Conservation (phyloP, 106 monocot species). For the Dendrobium chrysotoxum region DNA sequence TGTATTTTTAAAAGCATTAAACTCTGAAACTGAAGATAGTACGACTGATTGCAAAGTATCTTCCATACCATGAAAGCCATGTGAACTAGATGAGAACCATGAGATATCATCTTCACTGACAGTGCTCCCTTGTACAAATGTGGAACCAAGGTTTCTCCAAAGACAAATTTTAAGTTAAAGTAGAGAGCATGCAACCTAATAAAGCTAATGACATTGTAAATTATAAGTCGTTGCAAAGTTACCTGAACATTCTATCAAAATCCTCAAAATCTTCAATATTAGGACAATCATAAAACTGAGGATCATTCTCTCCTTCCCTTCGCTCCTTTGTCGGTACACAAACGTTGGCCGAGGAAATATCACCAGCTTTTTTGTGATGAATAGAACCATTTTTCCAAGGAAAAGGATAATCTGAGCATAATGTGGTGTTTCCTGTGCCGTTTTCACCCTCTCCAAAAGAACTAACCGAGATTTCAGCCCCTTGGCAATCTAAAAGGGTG, state of each 20-base stretch:
- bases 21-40: slow-evolving; percentile 15
- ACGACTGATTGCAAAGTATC: slow-evolving; percentile 19
- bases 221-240: not conserved
- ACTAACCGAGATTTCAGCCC: slow-evolving; percentile 8
- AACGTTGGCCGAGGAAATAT: slow-evolving; percentile 13
- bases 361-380: slow-evolving; percentile 17
- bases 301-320: slow-evolving; percentile 23
- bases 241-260: slow-evolving; percentile 52
- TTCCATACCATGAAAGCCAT: slow-evolving; percentile 23
- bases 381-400: slow-evolving; percentile 2
- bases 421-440: not conserved
- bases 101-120: slow-evolving; percentile 25
- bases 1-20: slow-evolving; percentile 15
- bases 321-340: not conserved
- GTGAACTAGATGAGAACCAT: slow-evolving; percentile 31
- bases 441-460: slow-evolving; percentile 1
- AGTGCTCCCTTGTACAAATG: slow-evolving; percentile 18
- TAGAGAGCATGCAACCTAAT: not conserved
- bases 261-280: slow-evolving; percentile 48
- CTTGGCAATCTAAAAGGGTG: slow-evolving; percentile 4
- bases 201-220: not conserved
- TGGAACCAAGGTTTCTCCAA: slow-evolving; percentile 37
- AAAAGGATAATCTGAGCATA: slow-evolving; percentile 12
- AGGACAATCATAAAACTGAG: slow-evolving; percentile 34
- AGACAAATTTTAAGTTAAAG: slow-evolving; percentile 11